These are phyloP conservation scores for Knufia fluminis DNA, from an alignment of 2,329 filamentous ascomycete genomes.

Conservation along the genomic window DNA sequence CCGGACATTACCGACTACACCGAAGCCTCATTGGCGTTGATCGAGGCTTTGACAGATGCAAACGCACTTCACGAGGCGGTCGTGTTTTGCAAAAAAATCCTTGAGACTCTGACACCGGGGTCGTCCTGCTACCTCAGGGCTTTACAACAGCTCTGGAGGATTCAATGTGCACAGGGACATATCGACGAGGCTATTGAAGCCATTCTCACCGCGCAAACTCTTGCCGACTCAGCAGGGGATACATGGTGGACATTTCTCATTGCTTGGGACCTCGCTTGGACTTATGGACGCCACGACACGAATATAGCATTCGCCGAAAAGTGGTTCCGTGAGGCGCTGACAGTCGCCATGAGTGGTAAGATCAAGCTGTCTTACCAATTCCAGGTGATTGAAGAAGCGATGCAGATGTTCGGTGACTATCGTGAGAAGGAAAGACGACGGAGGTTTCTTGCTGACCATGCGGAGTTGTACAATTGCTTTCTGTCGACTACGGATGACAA, in stretches of 20 bases:
- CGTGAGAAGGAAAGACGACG: not conserved
- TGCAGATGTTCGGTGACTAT: not conserved
- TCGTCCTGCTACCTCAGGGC: not conserved
- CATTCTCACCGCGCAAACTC: not conserved
- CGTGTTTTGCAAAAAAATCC: not conserved
- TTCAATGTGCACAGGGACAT: not conserved
- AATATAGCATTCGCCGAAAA: not conserved
- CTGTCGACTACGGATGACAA: not conserved
- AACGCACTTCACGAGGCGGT: not conserved
- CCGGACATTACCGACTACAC: not conserved
- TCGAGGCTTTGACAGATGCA: not conserved
- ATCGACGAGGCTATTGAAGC: not conserved
- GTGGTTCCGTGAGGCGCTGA: not conserved
- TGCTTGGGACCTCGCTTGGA: too few species aligned
- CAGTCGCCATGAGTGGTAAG: not conserved
- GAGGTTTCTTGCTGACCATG: not conserved
- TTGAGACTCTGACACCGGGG: not conserved
- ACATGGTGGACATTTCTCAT: not conserved
- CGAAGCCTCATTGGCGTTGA: not conserved
- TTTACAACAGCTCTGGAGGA: not conserved
- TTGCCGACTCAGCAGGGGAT: not conserved
- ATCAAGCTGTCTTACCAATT: not conserved
- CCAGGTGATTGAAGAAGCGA: not conserved
- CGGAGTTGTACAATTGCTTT: not conserved
- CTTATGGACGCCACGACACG: not conserved